Conservation (phyloP, 2,329 filamentous ascomycete genomes). For the Zymoseptoria passerinii region DNA sequence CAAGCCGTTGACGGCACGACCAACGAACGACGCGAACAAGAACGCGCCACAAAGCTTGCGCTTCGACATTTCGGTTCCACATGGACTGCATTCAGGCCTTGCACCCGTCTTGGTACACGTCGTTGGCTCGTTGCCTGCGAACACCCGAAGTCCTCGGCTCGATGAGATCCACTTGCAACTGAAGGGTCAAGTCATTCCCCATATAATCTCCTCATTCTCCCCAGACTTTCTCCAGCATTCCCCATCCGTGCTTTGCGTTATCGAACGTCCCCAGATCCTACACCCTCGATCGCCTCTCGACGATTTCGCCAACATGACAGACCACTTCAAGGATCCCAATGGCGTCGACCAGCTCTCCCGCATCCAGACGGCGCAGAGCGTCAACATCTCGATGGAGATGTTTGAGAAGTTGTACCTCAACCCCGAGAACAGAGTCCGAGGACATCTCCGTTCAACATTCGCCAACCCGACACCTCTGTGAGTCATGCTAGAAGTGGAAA, state of each 20-base stretch:
- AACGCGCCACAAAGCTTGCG: not conserved
- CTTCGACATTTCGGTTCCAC: not conserved
- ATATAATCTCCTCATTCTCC: not conserved
- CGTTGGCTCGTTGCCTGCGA: not conserved
- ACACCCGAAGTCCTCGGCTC: not conserved
- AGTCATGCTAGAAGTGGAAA: not conserved
- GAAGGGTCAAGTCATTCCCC: not conserved
- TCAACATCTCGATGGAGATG: constrained; percentile 5
- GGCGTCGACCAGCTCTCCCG: not conserved
- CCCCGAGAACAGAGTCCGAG: constrained; percentile 11
- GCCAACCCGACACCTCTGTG: constrained; percentile 17
- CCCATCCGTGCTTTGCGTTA: not conserved
- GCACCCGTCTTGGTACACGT: not conserved
- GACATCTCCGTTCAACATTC: constrained; percentile 14
- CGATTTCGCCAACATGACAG: not conserved
- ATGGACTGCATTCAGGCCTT: not conserved
- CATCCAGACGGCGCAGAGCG: not conserved
- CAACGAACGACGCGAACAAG: not conserved
- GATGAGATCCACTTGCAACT: not conserved
- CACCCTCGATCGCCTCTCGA: too few relatives aligned
- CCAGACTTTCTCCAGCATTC: not conserved
- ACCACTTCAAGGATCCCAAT: not conserved
- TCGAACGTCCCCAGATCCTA: not conserved
- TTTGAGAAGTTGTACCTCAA: constrained; percentile 20
- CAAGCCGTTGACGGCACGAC: not conserved